Conservation (phyloP, 306 rosid species). For the Citrullus amarus region DNA sequence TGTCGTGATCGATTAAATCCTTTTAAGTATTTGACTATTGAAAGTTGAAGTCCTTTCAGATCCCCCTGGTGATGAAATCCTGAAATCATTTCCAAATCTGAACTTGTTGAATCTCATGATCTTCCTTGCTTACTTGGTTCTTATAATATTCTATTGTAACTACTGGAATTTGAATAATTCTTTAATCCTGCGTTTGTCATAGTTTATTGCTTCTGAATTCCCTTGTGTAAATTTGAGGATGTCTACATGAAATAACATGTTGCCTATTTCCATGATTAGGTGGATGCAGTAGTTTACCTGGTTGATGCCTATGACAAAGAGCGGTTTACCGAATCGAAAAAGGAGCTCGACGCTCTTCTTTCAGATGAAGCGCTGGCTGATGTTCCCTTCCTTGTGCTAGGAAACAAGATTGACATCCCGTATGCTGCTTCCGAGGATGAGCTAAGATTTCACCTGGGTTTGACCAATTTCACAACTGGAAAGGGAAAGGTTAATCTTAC, state of each 20-base stretch:
- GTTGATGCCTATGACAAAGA: slow-evolving; percentile 44
- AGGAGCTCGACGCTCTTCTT: slow-evolving; percentile 41
- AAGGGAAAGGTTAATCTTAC: slow-evolving; percentile 41
- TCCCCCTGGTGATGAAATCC: background rate
- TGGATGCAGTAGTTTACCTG: slow-evolving; percentile 43
- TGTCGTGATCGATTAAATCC: background rate
- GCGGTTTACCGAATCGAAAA: slow-evolving; percentile 34
- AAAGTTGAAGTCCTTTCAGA: background rate
- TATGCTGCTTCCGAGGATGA: slow-evolving; percentile 46
- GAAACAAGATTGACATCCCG: slow-evolving; percentile 47
- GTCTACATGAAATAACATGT: background rate
- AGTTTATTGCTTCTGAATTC: background rate
- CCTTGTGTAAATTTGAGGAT: background rate
- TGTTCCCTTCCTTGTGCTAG: slow-evolving; percentile 38
- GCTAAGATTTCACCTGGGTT: slow-evolving; percentile 31
- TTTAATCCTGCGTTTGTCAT: background rate
- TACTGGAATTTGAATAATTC: background rate
- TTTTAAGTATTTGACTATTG: background rate
- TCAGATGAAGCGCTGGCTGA: slow-evolving; percentile 36
- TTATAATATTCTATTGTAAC: background rate
- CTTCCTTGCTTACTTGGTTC: background rate
- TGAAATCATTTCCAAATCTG: background rate
- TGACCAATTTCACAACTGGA: slow-evolving; percentile 46
- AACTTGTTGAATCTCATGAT: background rate
- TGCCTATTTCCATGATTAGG: slow-evolving; percentile 14